Conservation (phyloP, 257 asterid genomes). For the Penstemon eatonii region DNA sequence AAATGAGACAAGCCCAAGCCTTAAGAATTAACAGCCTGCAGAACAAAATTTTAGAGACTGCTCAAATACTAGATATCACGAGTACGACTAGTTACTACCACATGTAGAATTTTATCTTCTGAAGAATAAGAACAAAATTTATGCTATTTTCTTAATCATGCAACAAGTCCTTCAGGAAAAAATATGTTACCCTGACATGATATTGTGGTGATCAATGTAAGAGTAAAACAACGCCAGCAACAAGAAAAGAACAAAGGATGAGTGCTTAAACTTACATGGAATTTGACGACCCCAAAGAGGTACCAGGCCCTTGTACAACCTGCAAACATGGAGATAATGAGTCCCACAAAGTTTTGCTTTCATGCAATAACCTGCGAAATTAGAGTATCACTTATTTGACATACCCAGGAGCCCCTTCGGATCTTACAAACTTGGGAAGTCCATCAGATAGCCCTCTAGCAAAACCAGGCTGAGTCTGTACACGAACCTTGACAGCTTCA, state of each 20-base stretch:
- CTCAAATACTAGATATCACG: neutral
- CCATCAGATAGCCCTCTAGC: constrained; percentile 62
- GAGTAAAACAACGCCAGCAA: neutral
- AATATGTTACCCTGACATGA: neutral
- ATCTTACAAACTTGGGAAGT: constrained; percentile 55
- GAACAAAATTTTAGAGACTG: neutral
- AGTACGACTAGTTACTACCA: neutral
- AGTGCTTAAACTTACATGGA: constrained; percentile 63
- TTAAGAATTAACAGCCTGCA: neutral
- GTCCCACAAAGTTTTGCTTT: neutral
- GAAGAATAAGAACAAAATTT: neutral
- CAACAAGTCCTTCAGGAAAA: neutral
- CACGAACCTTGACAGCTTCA: constrained; percentile 71
- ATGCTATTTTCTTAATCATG: neutral
- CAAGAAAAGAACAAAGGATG: neutral
- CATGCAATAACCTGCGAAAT: neutral
- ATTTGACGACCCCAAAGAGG: constrained; percentile 99
- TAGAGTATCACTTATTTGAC: constrained; percentile 6
- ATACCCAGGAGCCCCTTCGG: constrained; percentile 68
- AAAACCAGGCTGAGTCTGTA: constrained; percentile 65
- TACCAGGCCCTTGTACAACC: constrained; percentile 84
- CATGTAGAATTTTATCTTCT: neutral
- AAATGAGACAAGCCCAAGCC: neutral
- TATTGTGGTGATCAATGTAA: neutral
- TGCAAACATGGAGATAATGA: constrained; percentile 32